Conservation (phyloP, 495 filamentous ascomycete genomes). For the Neurospora intermedia region DNA sequence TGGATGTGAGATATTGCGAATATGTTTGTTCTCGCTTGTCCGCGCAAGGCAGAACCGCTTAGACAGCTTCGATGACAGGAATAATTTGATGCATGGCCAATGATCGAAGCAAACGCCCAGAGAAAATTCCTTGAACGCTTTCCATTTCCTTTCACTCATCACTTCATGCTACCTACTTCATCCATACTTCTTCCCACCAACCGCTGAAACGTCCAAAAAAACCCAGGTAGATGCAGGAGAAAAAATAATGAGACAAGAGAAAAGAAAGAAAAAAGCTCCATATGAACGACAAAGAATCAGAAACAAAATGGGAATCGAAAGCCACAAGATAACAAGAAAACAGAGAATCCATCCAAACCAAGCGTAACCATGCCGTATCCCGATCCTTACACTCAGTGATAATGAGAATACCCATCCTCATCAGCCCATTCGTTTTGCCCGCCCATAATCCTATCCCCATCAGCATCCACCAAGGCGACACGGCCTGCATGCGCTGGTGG, state of each 20-base stretch:
- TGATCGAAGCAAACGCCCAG: neutral
- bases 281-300: neutral
- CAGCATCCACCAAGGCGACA: constrained; percentile 26
- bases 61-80: neutral
- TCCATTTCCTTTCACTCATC: neutral
- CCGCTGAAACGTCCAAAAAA: neutral
- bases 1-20: neutral
- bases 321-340: neutral
- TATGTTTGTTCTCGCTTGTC: neutral
- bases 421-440: constrained; percentile 46
- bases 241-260: neutral
- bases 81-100: neutral
- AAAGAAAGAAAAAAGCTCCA: neutral
- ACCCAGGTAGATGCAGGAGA: neutral
- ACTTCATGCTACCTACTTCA: neutral
- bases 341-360: neutral
- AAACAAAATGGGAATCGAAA: neutral
- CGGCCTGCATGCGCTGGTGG: constrained; percentile 22
- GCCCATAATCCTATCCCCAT: constrained; percentile 40
- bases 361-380: neutral
- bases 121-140: neutral
- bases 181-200: neutral
- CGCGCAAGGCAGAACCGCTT: neutral
- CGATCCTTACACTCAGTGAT: neutral
- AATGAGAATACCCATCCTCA: constrained; percentile 36